These are phyloP conservation scores for Vanderwaltozyma tropicalis DNA, from an alignment of 805 yeast species.

Conservation along the genomic window DNA sequence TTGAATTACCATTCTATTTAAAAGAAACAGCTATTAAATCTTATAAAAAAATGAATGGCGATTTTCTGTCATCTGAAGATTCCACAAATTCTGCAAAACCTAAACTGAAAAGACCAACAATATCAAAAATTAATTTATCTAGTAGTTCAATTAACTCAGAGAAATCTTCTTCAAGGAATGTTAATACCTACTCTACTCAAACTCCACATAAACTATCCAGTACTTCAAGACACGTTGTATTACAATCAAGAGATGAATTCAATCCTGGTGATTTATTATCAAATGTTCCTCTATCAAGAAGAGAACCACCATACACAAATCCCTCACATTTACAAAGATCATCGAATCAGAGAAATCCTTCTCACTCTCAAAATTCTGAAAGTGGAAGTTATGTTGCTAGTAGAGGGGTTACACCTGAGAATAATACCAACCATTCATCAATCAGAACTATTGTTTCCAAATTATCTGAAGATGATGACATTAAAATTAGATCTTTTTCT, in stretches of 20 bases:
- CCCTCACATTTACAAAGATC: too few relatives aligned
- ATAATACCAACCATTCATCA: background rate
- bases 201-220: background rate
- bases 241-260: slow-evolving; percentile 45
- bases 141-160: background rate
- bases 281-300: slow-evolving; percentile 59
- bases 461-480: background rate
- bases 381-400: too few relatives aligned
- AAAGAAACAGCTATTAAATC: slow-evolving; percentile 34
- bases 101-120: background rate
- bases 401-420: background rate
- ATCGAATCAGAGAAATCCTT: background rate
- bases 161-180: background rate
- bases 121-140: background rate
- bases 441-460: background rate
- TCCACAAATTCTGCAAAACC: background rate
- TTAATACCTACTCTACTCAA: background rate
- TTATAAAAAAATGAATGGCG: background rate
- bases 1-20: slow-evolving; percentile 54
- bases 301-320: slow-evolving; percentile 5
- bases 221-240: slow-evolving; percentile 38
- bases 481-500: slow-evolving; percentile 29
- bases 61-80: background rate
- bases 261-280: slow-evolving; percentile 84
- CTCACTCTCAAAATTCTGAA: too few relatives aligned